Evolutionary conservation across 257 asterid genomes (phyloP), one percentile per base, ranked within the genome.

Genomic region (Capsicum rhomboideum): DNA sequence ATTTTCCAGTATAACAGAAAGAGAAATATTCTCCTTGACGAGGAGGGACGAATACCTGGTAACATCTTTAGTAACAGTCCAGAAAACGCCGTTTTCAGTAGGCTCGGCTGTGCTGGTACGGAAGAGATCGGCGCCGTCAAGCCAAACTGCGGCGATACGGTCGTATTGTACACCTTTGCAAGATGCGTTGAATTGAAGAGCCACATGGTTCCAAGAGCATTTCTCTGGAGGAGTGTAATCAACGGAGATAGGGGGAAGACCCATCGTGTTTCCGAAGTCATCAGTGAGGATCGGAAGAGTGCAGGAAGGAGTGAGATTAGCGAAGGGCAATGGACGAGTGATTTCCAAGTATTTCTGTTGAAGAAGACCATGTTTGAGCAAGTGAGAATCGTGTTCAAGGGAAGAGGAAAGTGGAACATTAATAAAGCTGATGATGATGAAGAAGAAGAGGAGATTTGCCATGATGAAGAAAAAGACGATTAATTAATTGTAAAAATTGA

Each of bases 81-180:
- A 96, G 90, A 86, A 86, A 13, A 92, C 56, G 10, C 95, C 94
- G 0, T 64, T 84, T 0, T 83, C 83, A 7, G 91, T 90, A 10
- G 99, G 92, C 91, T 94, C 92, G 3, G 97, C 91, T 3, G 98
- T 92, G 91, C 94, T 92, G 82, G 99, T 93, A 63, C 99, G 99
- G 71, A 96, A 91, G 82, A 94, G 82, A 90, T 93, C 99, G 8
- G 82, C 90, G 16, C 98, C 98, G 74, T 90, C 50, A 85, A 96
- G 95, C 98, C 98, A 94, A 28, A 93, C 89, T 37, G 93, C 97
- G 59, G 98, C 94, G 86, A 94, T 92, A 81, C 97, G 97, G 50
- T 94, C 97, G 85, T 94, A 90, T 79, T 96, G 94, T 0, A 92
- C 83, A 17, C 96, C 98, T n/a, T 86, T 87, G 85, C 93, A 90